Evolutionary conservation across 208 protist species (phyloP), one percentile per base, ranked within the genome.

Genomic region (Leishmania major): DNA sequence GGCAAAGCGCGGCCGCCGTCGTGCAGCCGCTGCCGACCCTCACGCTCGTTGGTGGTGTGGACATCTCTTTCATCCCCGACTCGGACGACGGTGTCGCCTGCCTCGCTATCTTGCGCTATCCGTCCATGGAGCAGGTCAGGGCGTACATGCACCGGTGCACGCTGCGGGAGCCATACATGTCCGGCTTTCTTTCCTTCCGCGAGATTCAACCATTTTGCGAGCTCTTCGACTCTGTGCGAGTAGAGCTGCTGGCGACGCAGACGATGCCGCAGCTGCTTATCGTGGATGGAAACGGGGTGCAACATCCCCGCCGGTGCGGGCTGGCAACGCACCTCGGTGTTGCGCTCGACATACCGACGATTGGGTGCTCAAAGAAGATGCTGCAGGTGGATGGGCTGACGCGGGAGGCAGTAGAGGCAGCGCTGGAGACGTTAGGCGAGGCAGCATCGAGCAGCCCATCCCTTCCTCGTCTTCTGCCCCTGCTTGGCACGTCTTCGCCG

Each of bases 171-270:
- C 98, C 97, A 0, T 99, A 99, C 86, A 87, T 99, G 0, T 87
- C 97, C 1, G 98, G 98, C 11, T 99, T 97, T 86, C 85, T 99
- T 3, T 98, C 98, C 25, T 99, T 99, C 74, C 92, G 99, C 15
- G 99, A 99, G 81, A 90, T 95, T 15, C 75, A 81, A 13, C 89
- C 90, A 28, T 80, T 95, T 15, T 47, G 87, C 73, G 84, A 86
- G 37, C 86, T 97, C 35, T 86, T 96, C 37, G 67, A 87, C 22
- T 72, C 70, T 10, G 77, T 80, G 62, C 45, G 62, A 25, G 57
- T 35, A 2, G 87, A 88, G 57, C 55, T 96, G 11, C 53, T 64
- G 43, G 87, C 79, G 13, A 81, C 37, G 40, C 64, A 60, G 57
- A 83, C 62, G 74, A 81, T 87, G 77, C 94, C 94, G 40, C 94